Base-by-base conservation (phyloP, 1,139 yeast genomes). In the Taphrina flavorubra region DNA sequence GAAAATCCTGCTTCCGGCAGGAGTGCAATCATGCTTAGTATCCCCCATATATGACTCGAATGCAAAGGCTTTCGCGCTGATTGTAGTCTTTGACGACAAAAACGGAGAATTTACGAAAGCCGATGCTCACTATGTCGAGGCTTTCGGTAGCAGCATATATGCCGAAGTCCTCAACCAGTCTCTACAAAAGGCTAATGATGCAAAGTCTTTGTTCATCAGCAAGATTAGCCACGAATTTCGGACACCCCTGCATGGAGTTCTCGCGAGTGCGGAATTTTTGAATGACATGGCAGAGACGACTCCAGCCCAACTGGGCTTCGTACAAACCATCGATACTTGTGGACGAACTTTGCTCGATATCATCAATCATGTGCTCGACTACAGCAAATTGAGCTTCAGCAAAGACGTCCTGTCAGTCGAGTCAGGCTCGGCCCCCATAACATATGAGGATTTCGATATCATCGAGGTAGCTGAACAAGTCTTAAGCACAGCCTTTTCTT, bases 191-290 rank as follows among this genome's bases (percentile, higher is more conserved):
- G 68, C 68, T 13, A 62, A 65, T 31, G 65, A 58, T 13, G 68
- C 63, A 13, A 65, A 65, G 49, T 25, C 63, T 5, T n/a, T 42
- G 47, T 67, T 67, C 46, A 44, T 67, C 11, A 62, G 68, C n/a
- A 67, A 65, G 18, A 55, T 67, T 25, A 40, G 56, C 6, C 71
- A 67, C 34, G 69, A 67, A 37, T 40, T 67, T 18, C 51, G 69
- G 8, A 56, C 63, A 7, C 69, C 69, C 5, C 53, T 67, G 20
- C 67, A 61, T 51, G 69, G 69, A 7, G 51, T 67, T 34, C 47
- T 67, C n/a, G 69, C 69, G 10, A 62, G 68, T 47, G 68, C 68
- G 11, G 69, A 67, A 47, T 51, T 67, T 20, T 49, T 67, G 25
- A 51, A 56, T 10, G 69, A 67, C 16, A 60, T 51, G 58, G 51